Evolutionary conservation across 2,329 filamentous ascomycete species (phyloP), one percentile per base, ranked within the genome.

Genomic region (Geosmithia morbida): DNA sequence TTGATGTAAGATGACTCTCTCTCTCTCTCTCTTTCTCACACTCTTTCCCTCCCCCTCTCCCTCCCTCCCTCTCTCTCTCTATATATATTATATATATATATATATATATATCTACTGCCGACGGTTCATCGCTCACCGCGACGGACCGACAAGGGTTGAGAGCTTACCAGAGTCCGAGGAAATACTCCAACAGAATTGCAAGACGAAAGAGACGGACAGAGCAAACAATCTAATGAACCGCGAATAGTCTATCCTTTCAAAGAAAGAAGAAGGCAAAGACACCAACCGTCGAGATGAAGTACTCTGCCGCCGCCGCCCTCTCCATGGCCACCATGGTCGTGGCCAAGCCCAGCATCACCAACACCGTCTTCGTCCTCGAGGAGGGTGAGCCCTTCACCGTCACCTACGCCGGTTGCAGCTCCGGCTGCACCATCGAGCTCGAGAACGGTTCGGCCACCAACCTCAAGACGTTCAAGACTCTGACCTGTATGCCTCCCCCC

Each of bases 211-310:
- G n/a, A n/a, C n/a, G n/a, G n/a, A n/a, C n/a, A n/a, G n/a, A n/a
- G n/a, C 39, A 4, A 40, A 18, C 39, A 40, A 4, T 18, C 39
- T 16, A 5, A 40, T n/a, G n/a, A 40, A 3, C 39, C 11, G 13
- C 13, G 4, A 16, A 4, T 18, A 18, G 17, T 18, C 14, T 8
- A 26, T 26, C 17, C 10, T 42, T 19, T 5, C 13, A 42, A 42
- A 40, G 13, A 40, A 40, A 4, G 13, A 40, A 4, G 13, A 40
- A 4, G 18, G 4, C 40, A 41, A 16, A 7, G 13, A 37, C 33
- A 37, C 40, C 40, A 45, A 44, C 48, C 50, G 53, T 59, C 59
- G 62, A 55, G 50, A 66, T 66, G 63, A 63, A 65, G 61, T 61
- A 56, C 55, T 58, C 61, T 46, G 53, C 59, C 37, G 41, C 49